A percentile compares a stretch with the other conserved stretches of the same genome.
Evolutionary conservation across 2,329 filamentous ascomycete genomes (phyloP).

Genomic region (Plenodomus biglobosus): DNA sequence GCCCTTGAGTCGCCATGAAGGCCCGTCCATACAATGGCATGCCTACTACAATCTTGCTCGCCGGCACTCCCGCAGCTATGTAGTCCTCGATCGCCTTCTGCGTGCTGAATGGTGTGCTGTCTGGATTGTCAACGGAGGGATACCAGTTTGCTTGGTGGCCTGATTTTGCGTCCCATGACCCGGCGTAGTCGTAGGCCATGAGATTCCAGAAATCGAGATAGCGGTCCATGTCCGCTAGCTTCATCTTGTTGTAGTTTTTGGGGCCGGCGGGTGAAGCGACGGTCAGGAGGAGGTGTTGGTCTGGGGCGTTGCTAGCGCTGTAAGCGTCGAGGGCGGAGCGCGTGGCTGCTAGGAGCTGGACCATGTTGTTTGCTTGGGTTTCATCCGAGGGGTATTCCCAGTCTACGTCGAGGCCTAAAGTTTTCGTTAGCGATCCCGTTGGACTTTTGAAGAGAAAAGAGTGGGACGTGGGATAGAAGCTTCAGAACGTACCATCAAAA

Average conservation of each 20-base stretch:
- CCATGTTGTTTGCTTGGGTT: slow-evolving; percentile 38
- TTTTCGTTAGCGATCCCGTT: not conserved
- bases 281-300: slow-evolving; percentile 50
- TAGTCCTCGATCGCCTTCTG: slow-evolving; percentile 37
- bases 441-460: not conserved
- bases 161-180: slow-evolving; percentile 38
- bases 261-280: slow-evolving; percentile 51
- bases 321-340: slow-evolving; percentile 46
- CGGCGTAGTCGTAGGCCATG: slow-evolving; percentile 81
- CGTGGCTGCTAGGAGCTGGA: slow-evolving; percentile 34
- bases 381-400: slow-evolving; percentile 42
- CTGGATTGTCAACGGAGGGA: slow-evolving; percentile 27
- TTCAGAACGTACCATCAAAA: slow-evolving; percentile 42
- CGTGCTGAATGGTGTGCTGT: slow-evolving; percentile 41
- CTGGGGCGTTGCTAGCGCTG: slow-evolving; percentile 42
- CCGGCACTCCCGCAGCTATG: slow-evolving; percentile 32
- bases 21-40: slow-evolving; percentile 44
- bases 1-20: slow-evolving; percentile 40
- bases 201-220: slow-evolving; percentile 60
- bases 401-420: slow-evolving; percentile 40
- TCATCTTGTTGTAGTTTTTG: slow-evolving; percentile 48
- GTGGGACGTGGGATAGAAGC: too few species aligned
- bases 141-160: slow-evolving; percentile 40
- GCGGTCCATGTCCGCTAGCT: slow-evolving; percentile 49
- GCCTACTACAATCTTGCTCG: slow-evolving; percentile 41